Base-by-base conservation (phyloP, 805 yeast genomes). In the Candida michaelii region DNA sequence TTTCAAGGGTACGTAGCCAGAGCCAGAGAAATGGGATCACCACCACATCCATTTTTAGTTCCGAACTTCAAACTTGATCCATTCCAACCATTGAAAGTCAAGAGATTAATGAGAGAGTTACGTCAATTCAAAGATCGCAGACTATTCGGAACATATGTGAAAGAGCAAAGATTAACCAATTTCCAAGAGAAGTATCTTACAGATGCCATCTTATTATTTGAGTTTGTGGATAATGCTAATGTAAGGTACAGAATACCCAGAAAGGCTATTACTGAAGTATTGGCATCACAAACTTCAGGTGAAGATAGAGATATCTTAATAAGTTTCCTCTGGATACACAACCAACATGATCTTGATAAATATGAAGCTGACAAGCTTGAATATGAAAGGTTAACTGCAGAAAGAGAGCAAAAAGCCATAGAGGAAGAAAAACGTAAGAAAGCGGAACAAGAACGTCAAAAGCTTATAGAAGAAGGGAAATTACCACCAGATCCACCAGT, bases 1-100 rank as follows among this genome's bases (percentile, higher is more conserved):
- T 91, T 91, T 59, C 96, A 90, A 60, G 81, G 76, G 15, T 86
- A 85, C 53, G 89, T 91, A 43, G 82, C 79, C 45, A 71, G 80
- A 42, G 97, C 97, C 0, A 75, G 85, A 47, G 79, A 75, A 21
- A 83, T 84, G 89, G 88, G 89, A 48, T 80, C 61, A 45, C 80
- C 52, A 49, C 63, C 70, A 3, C 73, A 69, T 40, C 48, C 46
- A n/a, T 45, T 44, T 21, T 36, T 47, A 2, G 19, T 40, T 1
- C 49, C 51, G 3, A 40, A 43, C 30, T 40, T 43, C 34, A 35
- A 44, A 30, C 39, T 49, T 3, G 42, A 49, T 69, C 69, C 52
- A 61, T 69, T 5, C 56, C 47, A 49, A 31, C 55, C 57, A 45
- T 51, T 56, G 8, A 48, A 44, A 30, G 45, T 44, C 16, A 46